phyloP scores from a whole-genome alignment of 257 asterid genomes.

The Solanum neorickii region DNA sequence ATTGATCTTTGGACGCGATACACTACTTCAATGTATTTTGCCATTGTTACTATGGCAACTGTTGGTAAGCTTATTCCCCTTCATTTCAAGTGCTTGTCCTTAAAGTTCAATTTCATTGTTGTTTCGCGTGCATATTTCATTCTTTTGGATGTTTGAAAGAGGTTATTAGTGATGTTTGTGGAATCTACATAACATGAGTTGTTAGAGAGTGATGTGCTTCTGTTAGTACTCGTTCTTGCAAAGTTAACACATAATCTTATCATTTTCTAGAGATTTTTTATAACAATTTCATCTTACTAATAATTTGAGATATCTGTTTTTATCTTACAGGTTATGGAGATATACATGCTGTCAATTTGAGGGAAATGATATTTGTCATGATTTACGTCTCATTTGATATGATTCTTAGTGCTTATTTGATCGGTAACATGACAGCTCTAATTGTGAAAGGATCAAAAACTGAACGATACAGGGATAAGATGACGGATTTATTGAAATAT shows the following conservation, averaged over 20 bases:
- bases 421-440: conserved; percentile 97
- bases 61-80: conserved; percentile 48
- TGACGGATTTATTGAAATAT: conserved; percentile 70
- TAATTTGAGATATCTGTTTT: neutral
- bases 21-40: conserved; percentile 74
- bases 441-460: conserved; percentile 93
- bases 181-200: neutral
- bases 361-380: conserved; percentile 95
- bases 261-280: neutral
- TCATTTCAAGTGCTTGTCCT: neutral
- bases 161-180: neutral
- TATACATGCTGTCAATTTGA: conserved; percentile 82
- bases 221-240: neutral
- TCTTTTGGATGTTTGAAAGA: neutral
- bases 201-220: neutral
- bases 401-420: conserved; percentile 89
- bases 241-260: neutral
- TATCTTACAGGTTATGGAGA: conserved; percentile 78
- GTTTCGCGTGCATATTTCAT: neutral
- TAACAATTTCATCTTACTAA: neutral
- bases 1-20: conserved; percentile 76
- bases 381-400: conserved; percentile 82
- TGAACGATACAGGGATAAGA: conserved; percentile 76
- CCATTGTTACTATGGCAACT: conserved; percentile 95
- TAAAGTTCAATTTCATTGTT: neutral